Evolutionary conservation across 306 rosid genomes (phyloP).

Genomic region (Vicia faba): DNA sequence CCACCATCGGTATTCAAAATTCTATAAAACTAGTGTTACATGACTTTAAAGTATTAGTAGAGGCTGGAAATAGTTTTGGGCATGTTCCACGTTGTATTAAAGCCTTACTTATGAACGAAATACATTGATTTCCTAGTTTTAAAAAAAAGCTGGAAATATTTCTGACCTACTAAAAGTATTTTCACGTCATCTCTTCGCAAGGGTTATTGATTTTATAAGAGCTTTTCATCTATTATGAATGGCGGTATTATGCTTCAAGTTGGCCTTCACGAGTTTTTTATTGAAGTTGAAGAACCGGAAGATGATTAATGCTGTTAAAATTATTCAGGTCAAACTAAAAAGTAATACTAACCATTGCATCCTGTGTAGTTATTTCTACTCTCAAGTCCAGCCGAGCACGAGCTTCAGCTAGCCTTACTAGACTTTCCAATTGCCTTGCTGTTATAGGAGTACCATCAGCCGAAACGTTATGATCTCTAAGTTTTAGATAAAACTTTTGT

Average conservation of each 20-base stretch:
- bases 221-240: slow-evolving; percentile 14
- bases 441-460: slow-evolving; percentile 95
- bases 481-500: slow-evolving; percentile 78
- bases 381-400: slow-evolving; percentile 91
- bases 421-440: slow-evolving; percentile 95
- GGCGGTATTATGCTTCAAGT: slow-evolving; percentile 15
- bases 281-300: slow-evolving; percentile 19
- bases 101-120: background rate
- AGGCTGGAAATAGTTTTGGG: background rate
- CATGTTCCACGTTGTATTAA: background rate
- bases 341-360: slow-evolving; percentile 72
- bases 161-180: slow-evolving; percentile 3
- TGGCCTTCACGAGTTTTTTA: slow-evolving; percentile 8
- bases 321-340: slow-evolving; percentile 26
- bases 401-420: slow-evolving; percentile 93
- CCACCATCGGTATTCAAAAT: no score
- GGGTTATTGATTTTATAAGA: background rate
- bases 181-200: slow-evolving; percentile 1
- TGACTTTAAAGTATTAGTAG: background rate
- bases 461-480: slow-evolving; percentile 75
- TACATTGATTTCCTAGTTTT: background rate
- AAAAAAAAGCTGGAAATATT: background rate
- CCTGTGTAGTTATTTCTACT: slow-evolving; percentile 79
- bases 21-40: background rate
- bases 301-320: slow-evolving; percentile 14